phyloP scores from a whole-genome alignment of 164 flowering plant species.

The Chloranthus sessilifolius region DNA sequence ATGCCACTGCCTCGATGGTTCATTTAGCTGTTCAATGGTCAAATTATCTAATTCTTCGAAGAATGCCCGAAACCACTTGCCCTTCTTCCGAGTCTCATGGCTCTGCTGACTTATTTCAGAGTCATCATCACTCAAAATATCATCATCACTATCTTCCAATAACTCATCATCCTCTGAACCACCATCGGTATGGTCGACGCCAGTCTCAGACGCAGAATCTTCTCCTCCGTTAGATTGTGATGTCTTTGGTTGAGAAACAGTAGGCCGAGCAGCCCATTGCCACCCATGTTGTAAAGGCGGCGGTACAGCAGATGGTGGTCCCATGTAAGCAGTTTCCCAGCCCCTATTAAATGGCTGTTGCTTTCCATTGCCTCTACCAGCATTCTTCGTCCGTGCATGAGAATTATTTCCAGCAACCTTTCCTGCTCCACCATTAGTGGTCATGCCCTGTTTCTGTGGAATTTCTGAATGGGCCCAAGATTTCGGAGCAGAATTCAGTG shows the following conservation, averaged over 20 bases:
- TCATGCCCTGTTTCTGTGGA: slow-evolving; percentile 25
- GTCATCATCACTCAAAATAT: slow-evolving; percentile 59
- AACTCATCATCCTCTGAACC: slow-evolving; percentile 28
- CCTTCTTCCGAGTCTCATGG: slow-evolving; percentile 59
- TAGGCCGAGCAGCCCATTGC: slow-evolving; percentile 49
- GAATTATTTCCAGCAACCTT: slow-evolving; percentile 26
- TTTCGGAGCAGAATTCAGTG: slow-evolving; percentile 30
- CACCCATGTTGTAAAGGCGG: slow-evolving; percentile 70
- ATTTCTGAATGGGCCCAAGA: slow-evolving; percentile 41
- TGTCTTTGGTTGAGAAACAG: slow-evolving; percentile 15
- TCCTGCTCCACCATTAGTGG: slow-evolving; percentile 26
- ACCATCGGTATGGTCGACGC: background rate
- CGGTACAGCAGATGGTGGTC: slow-evolving; percentile 25
- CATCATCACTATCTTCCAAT: slow-evolving; percentile 49
- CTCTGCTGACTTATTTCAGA: slow-evolving; percentile 66
- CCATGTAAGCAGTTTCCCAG: slow-evolving; percentile 14
- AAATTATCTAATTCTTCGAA: slow-evolving; percentile 55
- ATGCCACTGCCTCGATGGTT: slow-evolving; percentile 83
- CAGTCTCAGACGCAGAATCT: slow-evolving; percentile 13
- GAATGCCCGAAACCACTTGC: slow-evolving; percentile 52
- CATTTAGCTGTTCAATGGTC: slow-evolving; percentile 49
- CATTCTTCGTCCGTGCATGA: slow-evolving; percentile 23
- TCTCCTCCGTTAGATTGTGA: slow-evolving; percentile 11
- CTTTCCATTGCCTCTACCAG: slow-evolving; percentile 40
- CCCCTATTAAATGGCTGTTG: slow-evolving; percentile 26